Percentiles rank a stretch among this genome's conserved stretches.
Evolutionary conservation across 2,329 filamentous ascomycete genomes (phyloP).

Genomic region (Pseudogymnoascus sp.): DNA sequence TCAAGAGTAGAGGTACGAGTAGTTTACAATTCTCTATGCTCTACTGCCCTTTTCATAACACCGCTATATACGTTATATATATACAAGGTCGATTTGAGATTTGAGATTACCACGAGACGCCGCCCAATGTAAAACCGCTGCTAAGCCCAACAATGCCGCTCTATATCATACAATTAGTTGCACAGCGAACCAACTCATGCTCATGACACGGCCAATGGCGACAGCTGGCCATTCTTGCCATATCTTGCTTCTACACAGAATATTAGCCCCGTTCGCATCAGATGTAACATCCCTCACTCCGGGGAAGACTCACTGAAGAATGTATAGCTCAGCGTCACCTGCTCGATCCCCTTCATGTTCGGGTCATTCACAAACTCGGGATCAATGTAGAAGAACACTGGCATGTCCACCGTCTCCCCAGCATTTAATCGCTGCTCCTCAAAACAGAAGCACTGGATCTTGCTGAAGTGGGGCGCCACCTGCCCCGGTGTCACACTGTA

Average conservation of each 20-base stretch:
- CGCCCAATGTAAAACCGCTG: constrained; percentile 10
- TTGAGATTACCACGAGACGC: constrained; percentile 20
- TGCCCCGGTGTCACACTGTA: constrained; percentile 96
- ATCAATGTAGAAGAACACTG: constrained; percentile 98
- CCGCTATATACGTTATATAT: not conserved
- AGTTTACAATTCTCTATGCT: not conserved
- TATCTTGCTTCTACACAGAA: constrained; percentile 63
- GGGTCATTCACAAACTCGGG: constrained; percentile 88
- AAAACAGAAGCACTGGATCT: constrained; percentile 99
- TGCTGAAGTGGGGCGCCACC: constrained; percentile 95
- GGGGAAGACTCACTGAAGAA: constrained; percentile 77
- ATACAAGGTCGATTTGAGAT: constrained; percentile 4
- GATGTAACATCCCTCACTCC: not conserved
- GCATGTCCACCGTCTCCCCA: constrained; percentile 98
- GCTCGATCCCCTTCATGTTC: constrained; percentile 89
- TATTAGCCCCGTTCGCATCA: constrained; percentile 29
- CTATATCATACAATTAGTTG: constrained; percentile 11
- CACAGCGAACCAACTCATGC: not conserved
- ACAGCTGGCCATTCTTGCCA: constrained; percentile 67
- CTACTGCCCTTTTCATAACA: not conserved
- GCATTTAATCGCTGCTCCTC: constrained; percentile 88
- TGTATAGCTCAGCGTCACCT: constrained; percentile 91
- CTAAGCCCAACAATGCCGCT: not conserved
- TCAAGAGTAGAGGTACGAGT: not conserved
- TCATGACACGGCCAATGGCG: constrained; percentile 18